Conservation (phyloP, 306 rosid genomes). For the Vigna angularis region DNA sequence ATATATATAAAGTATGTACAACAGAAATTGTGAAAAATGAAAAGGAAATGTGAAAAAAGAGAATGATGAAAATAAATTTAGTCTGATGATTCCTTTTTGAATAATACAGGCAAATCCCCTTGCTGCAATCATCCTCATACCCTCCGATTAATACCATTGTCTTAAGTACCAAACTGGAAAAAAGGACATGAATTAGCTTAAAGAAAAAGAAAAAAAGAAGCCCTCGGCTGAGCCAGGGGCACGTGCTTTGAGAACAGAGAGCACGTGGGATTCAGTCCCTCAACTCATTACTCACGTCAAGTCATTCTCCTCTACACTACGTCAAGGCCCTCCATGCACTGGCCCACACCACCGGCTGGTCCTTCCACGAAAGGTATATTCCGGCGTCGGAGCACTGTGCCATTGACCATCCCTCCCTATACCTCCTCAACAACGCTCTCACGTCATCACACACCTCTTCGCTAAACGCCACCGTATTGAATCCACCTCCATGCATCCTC, state of each 20-base stretch:
- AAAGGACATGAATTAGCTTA: conserved; percentile 10
- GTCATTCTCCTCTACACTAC: conserved; percentile 10
- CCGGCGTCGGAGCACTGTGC: conserved; percentile 71
- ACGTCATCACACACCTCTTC: conserved; percentile 94
- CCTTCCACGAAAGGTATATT: conserved; percentile 89
- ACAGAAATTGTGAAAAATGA: conserved; percentile 11
- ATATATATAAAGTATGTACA: not conserved
- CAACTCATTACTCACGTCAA: conserved; percentile 2
- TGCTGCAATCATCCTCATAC: conserved; percentile 9
- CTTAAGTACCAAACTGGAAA: conserved; percentile 43
- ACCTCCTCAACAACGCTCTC: conserved; percentile 81
- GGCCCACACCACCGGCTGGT: conserved; percentile 94
- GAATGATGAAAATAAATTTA: conserved; percentile 47
- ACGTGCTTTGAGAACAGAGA: conserved; percentile 52
- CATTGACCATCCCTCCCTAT: conserved; percentile 94
- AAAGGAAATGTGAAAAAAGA: conserved; percentile 28
- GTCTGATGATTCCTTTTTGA: conserved; percentile 51
- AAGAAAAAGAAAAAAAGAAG: not conserved
- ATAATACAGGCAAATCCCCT: conserved; percentile 54
- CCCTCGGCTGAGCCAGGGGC: conserved; percentile 29
- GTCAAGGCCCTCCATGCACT: conserved; percentile 92
- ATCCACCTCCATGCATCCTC: conserved; percentile 74
- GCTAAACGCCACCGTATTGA: conserved; percentile 65
- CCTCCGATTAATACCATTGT: conserved; percentile 31
- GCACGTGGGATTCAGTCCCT: conserved; percentile 57